Evolutionary conservation across 306 rosid genomes (phyloP), one percentile per base, ranked within the genome.

Genomic region (Ormosia emarginata): DNA sequence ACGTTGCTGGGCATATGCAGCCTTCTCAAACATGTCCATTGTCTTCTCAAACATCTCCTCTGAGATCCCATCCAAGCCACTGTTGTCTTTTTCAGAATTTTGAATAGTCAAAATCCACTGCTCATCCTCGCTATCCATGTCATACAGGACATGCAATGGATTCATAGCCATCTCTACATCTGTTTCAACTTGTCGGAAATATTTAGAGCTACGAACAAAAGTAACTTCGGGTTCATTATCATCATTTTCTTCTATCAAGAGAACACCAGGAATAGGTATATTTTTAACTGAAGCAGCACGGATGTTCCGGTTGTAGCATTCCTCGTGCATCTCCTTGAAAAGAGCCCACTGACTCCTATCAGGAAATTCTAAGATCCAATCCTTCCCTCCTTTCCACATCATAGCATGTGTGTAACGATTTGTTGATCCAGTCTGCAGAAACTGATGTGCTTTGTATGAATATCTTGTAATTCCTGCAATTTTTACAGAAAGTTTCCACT

Each of bases 321-420:
- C 97, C 81, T 91, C 95, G 18, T 93, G 92, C 93, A 93, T 88
- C 88, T 91, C 95, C 86, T 91, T 93, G 85, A 93, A 93, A 74
- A 91, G 86, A n/a, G 88, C 89, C 97, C 97, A 93, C 62, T 93
- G 97, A 62, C 91, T 89, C 66, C 97, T 85, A 85, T 93, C 95
- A 80, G 89, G 82, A 87, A 93, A 93, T 86, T 93, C 97, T 88
- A 93, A 82, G 78, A 49, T 83, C 97, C 97, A 93, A 73, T 93
- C 94, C 85, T 89, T 93, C 68, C 91, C 97, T 78, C 95, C 97
- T 82, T 91, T 93, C 97, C 97, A 93, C 94, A 93, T 89, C 97
- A 93, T 93, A 58, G 92, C 97, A 93, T 93, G 97, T 4, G 97
- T 91, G 56, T 85, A 93, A 50, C 97, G 97, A 84, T 93, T 93